Base-by-base conservation (phyloP, 768 basidiomycete species). In the Saitozyma podzolica region DNA sequence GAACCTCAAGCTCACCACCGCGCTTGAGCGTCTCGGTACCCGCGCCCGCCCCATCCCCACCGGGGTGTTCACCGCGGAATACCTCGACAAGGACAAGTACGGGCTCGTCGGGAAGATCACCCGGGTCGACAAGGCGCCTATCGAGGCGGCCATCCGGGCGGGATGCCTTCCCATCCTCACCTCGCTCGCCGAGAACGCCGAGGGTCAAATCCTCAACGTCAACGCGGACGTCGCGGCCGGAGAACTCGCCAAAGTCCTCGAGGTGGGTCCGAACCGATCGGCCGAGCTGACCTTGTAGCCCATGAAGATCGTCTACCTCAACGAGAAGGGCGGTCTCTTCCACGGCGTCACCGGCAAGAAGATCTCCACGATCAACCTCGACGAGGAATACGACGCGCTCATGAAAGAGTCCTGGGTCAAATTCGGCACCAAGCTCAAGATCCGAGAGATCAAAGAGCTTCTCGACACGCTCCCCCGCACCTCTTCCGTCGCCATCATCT, bases 321-420 rank as follows among this genome's bases (percentile, higher is more conserved):
- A 97, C 78, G 96, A 99, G 74, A 97, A 98, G 82, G 96, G 96
- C 63, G 96, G 96, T 40, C 83, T 99, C 69, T 97, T 88, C 87
- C 96, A 99, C 75, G 96, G 96, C 55, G 88, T 97, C 49, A 93
- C 94, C 3, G 92, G 93, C 58, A 89, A 98, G 83, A 97, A 96
- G 82, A 80, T 99, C 56, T 90, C 91, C 72, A 88, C 93, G 45
- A 97, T 99, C 82, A 99, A 98, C 82, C 82, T 99, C 51, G 96
- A 99, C 74, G 96, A 99, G 89, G 96, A 99, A 82, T 98, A 95
- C 80, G 91, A 95, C 69, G 85, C 85, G 20, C 87, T 99, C 62
- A 91, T 98, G 93, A 94, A 93, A 75, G 90, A 98, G 81, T 86
- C 93, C 7, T 99, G 96, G 96, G 95, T 99, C 80, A 96, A 96